Base-by-base conservation (phyloP, 257 asterid species). In the Echites panduratus region DNA sequence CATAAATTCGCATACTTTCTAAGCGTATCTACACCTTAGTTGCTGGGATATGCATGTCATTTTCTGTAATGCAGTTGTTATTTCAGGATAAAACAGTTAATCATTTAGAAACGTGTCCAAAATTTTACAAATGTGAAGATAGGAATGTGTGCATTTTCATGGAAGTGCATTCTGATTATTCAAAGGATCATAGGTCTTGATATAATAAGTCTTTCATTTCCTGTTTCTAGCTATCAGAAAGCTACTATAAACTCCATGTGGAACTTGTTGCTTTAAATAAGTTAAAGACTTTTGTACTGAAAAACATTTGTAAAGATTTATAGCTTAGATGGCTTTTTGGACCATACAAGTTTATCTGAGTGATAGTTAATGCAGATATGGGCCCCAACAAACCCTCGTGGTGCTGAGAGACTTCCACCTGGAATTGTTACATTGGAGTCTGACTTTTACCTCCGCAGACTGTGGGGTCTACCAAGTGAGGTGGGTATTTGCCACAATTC, bases 371-470 rank as follows among this genome's bases (percentile, higher is more conserved):
- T 71, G 74, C 90, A 93, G 98, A 81, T 93, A 1, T 90, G 95
- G 95, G 89, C 82, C 75, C 87, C 96, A 26, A 84, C 89, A 70
- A 93, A 93, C 78, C 98, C 98, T 71, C 85, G 87, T 80, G 98
- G 98, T 11, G 84, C 96, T 41, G 96, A 90, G 88, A 89, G 87
- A 73, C 82, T 93, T 71, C 96, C 98, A 16, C 96, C 96, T 16
- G 96, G 94, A 40, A 81, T 90, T 70, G 52, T 90, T 10, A 76
- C 68, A 27, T 38, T 86, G 1, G 94, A 87, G 66, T 85, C 97
- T 71, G 97, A 90, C 81, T 74, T 93, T 22, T 89, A 90, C 76
- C 73, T 71, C 68, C 94, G 94, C 74, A 87, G 98, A 81, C 81
- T 89, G 62, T 90, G 93, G 93, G 98, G 97, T 66, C 81, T 72